Base-by-base conservation (phyloP, 1,139 yeast genomes). In the Geotrichum aggregatum region DNA sequence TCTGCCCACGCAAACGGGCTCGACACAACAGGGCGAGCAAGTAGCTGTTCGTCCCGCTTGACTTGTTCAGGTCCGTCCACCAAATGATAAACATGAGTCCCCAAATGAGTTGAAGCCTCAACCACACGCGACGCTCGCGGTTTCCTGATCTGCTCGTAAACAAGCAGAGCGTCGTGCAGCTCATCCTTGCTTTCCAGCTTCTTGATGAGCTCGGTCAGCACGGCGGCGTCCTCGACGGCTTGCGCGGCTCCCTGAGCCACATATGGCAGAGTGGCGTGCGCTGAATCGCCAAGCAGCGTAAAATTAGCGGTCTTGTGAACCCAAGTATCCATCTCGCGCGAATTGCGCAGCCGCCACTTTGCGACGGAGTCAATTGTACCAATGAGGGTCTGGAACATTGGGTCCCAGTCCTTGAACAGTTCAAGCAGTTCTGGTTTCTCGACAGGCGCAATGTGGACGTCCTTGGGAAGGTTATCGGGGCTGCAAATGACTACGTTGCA, bases 231-330 rank as follows among this genome's bases (percentile, higher is more conserved):
- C 49, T 65, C 76, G 49, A 72, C 63, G 1, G 76, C 75, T 57
- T 70, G 72, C 2, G 72, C 72, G 11, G 76, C 76, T 16, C 76
- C 76, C 49, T 69, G 71, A 7, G 74, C 72, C 48, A 72, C 63
- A 58, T 72, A 72, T 3, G 76, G 75, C 57, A 72, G 61, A 55
- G 72, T 72, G 3, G 76, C 70, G 58, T 72, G 76, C 22, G 71
- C 69, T 1, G 74, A 68, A 58, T 71, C 76, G 14, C 71, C 71
- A 21, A 68, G 45, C 35, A 68, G 58, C 22, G 64, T 66, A 33
- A 66, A 62, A 42, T 56, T 56, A 47, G 61, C 50, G 44, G 59
- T 44, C 47, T 56, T 30, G 55, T 52, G 52, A 55, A 61, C 62
- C 63, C 59, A 61, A 14, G 63, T 55, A 7, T 58, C 59, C 56